Base-by-base conservation (phyloP, 257 asterid genomes). In the Knoxia roxburghii region DNA sequence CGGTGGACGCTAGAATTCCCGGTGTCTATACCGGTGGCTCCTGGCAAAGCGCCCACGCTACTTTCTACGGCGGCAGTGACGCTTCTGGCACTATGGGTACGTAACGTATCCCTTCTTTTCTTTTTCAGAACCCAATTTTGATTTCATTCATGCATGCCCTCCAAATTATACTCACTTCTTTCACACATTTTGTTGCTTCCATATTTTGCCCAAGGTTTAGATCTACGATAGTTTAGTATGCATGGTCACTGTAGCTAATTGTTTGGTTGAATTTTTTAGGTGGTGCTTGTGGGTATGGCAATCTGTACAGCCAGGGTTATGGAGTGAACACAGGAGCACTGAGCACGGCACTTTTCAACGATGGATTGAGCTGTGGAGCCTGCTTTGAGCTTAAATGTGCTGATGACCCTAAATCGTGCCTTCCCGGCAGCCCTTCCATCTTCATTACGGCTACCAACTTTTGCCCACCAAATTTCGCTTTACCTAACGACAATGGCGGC, bases 81-180 rank as follows among this genome's bases (percentile, higher is more conserved):
- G 97, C 97, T 67, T 87, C 97, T 69, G 97, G 97, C 81, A 89
- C 97, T 59, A 89, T 89, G 96, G 96, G 96, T 89, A 80, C 9
- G 4, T 37, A n/a, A n/a, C 41, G 41, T 37, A 3, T 23, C 0
- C 43, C n/a, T 63, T n/a, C 32, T 21, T 33, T 15, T 60, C 71
- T 13, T 2, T 46, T 46, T 12, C n/a, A n/a, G n/a, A n/a, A n/a
- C n/a, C n/a, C n/a, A n/a, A n/a, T n/a, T n/a, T n/a, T n/a, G n/a
- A n/a, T n/a, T n/a, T n/a, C n/a, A n/a, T n/a, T n/a, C n/a, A 43
- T 43, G 49, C 17, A 43, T 43, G 49, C 49, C 18, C 14, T 43
- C 18, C 11, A 0, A 0, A 43, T 43, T 11, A 43, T 43, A 17
- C 29, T 35, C 9, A 33, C 29, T 59, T 33, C 48, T 18, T 12